These are phyloP conservation scores for Leucocoprinus birnbaumii DNA, from an alignment of 768 basidiomycete species.

Conservation along the genomic window DNA sequence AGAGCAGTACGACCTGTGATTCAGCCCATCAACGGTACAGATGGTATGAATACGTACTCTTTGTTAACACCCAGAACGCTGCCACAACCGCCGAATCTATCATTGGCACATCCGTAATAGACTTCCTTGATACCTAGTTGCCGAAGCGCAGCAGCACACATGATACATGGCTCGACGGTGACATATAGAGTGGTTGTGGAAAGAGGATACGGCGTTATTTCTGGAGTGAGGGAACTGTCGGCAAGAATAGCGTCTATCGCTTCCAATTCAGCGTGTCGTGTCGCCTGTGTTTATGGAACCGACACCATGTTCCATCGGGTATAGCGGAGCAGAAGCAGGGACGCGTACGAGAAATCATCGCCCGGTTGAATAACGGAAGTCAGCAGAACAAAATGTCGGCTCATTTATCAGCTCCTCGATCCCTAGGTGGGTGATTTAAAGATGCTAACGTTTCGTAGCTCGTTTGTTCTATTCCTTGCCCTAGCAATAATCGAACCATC, in stretches of 20 bases:
- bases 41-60: constrained; percentile 40
- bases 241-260: constrained; percentile 88
- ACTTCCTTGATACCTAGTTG: constrained; percentile 91
- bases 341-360: background rate
- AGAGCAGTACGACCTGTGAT: no score
- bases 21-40: no score
- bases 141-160: constrained; percentile 95
- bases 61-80: constrained; percentile 89
- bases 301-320: background rate
- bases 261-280: constrained; percentile 95
- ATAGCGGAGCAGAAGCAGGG: background rate
- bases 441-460: constrained; percentile 77
- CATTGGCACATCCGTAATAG: constrained; percentile 92
- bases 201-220: constrained; percentile 56
- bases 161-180: constrained; percentile 98
- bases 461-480: constrained; percentile 92
- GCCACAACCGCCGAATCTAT: constrained; percentile 95
- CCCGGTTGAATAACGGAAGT: background rate
- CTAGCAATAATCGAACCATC: constrained; percentile 73
- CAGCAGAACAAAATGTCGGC: background rate
- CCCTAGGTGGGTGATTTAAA: constrained; percentile 7
- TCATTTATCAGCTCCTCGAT: background rate
- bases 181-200: constrained; percentile 86
- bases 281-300: constrained; percentile 58
- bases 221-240: constrained; percentile 54